These are phyloP conservation scores for Trichoderma guizhouense DNA, from an alignment of 2,329 filamentous ascomycete species.

Conservation along the genomic window DNA sequence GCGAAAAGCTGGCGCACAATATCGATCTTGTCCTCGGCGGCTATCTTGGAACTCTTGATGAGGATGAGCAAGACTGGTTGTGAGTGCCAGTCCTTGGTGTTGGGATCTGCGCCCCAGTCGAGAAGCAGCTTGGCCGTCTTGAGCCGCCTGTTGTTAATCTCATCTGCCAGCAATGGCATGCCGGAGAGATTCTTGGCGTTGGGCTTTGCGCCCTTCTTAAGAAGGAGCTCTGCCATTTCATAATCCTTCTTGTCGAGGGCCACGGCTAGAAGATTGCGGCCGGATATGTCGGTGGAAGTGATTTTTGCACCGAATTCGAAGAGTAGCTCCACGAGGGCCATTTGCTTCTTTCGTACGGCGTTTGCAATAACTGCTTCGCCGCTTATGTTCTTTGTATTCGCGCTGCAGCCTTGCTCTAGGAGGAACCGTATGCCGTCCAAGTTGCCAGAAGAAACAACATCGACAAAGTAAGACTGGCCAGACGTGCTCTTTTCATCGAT, in stretches of 20 bases:
- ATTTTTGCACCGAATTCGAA: conserved; percentile 36
- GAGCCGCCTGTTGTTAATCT: conserved; percentile 32
- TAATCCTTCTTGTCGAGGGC: conserved; percentile 28
- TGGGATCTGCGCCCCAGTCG: conserved; percentile 33
- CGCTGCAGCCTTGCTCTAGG: conserved; percentile 31
- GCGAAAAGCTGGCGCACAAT: conserved; percentile 32
- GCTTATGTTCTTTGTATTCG: conserved; percentile 26
- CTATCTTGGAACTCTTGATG: conserved; percentile 28
- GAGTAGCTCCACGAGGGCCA: conserved; percentile 30
- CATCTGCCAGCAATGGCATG: conserved; percentile 32
- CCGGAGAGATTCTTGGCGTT: conserved; percentile 31
- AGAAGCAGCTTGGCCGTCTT: conserved; percentile 33
- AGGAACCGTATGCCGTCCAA: conserved; percentile 30
- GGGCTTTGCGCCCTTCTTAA: conserved; percentile 34
- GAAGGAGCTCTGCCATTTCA: conserved; percentile 34
- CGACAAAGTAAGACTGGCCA: conserved; percentile 32
- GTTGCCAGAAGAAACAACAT: conserved; percentile 27
- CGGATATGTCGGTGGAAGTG: conserved; percentile 29
- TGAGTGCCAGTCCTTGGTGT: conserved; percentile 31
- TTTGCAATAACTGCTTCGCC: conserved; percentile 30
- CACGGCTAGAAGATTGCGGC: conserved; percentile 30
- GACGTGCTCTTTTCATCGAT: conserved; percentile 30
- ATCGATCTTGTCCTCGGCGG: conserved; percentile 26
- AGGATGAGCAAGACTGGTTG: conserved; percentile 31
- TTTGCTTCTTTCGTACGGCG: conserved; percentile 28